Base-by-base conservation (phyloP, 108 stramenopile genomes). In the Fragilariopsis cylindrus region DNA sequence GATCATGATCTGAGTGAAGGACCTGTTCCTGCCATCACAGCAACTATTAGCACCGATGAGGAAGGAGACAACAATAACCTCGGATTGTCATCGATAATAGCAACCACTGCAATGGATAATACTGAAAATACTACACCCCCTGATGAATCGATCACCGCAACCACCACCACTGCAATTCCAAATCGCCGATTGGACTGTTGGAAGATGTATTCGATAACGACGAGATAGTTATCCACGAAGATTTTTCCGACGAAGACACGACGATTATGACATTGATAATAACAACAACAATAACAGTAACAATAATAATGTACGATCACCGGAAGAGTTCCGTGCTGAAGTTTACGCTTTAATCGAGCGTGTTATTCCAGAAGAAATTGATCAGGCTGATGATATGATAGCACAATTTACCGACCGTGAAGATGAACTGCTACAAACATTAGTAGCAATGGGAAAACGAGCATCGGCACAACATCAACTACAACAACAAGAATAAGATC, bases 371-470 rank as follows among this genome's bases (percentile, higher is more conserved):
- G 90, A 90, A 42, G 90, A 90, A 71, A 67, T 81, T 16, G 90
- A 88, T 49, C 87, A 90, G 60, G 70, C 88, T 15, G 84, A 86
- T 48, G 82, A 74, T 46, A 90, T 90, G 90, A 65, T 90, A 44
- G 84, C 69, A 13, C 79, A 90, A 72, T 90, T 90, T n/a, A n/a
- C n/a, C n/a, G n/a, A 87, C 15, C 74, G 90, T 12, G 90, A 90
- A 70, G 86, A 83, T 48, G 90, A 90, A 64, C 77, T 90, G 49
- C 72, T 90, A 13, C 75, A 84, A 42, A 88, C 87, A 3, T 66
- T 90, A 30, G 77, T 80, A 50, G 80, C 84, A 46, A 88, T 90
- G 90, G 73, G 82, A 49, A 86, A 88, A 65, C 81, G 89, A 19
- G 43, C 43, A 45, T 43, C 15, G 42, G 21, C 62, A 63, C 62